phyloP scores from a whole-genome alignment of 2,329 filamentous ascomycete species.

The Xylaria digitata region DNA sequence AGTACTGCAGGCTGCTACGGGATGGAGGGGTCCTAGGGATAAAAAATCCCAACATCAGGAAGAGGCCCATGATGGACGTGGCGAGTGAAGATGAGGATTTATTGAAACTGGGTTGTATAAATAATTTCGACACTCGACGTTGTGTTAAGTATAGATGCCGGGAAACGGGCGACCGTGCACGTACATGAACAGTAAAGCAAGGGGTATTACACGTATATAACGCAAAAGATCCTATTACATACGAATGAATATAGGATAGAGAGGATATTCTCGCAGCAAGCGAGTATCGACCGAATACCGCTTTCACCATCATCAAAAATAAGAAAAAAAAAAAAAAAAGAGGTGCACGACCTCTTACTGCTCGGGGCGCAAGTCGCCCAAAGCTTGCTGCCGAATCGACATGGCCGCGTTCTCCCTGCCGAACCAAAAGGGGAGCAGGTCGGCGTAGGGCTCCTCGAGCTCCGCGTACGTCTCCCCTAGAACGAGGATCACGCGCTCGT shows the following conservation, averaged over 20 bases:
- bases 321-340: too few species aligned
- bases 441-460: constrained; percentile 47
- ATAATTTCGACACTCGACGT: background rate
- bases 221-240: background rate
- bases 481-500: constrained; percentile 50
- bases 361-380: too few species aligned
- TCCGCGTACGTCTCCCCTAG: constrained; percentile 52
- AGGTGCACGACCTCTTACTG: too few species aligned
- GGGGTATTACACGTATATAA: background rate
- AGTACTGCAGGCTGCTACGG: constrained; percentile 62
- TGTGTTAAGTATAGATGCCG: background rate
- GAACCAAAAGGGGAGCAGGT: constrained; percentile 46
- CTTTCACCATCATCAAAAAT: too few species aligned
- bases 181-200: too few species aligned
- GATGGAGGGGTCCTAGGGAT: constrained; percentile 58
- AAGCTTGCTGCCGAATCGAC: constrained; percentile 46
- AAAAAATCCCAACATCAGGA: constrained; percentile 65
- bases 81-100: constrained; percentile 4
- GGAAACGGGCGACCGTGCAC: constrained; percentile 14
- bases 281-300: too few species aligned
- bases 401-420: constrained; percentile 46
- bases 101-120: background rate
- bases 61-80: constrained; percentile 40
- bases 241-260: background rate
- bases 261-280: background rate